Base-by-base conservation (phyloP, 2,329 filamentous ascomycete genomes). In the Nemania diffusa region DNA sequence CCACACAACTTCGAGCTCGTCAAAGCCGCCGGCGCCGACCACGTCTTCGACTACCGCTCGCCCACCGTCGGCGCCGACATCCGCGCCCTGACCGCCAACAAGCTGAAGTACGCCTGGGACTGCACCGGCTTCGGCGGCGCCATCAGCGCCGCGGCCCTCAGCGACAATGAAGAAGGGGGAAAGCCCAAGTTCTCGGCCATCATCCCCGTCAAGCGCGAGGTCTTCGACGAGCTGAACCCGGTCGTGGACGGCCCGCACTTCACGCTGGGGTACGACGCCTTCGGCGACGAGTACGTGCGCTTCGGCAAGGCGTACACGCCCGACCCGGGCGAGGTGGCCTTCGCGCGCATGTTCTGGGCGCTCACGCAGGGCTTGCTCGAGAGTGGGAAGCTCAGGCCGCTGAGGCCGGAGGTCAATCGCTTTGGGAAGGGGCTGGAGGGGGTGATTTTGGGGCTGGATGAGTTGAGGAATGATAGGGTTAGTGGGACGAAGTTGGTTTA, bases 401-500 rank as follows among this genome's bases (percentile, higher is more conserved):
- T 82, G 37, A 75, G 74, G 32, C 74, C 75, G 7, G 70, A 73
- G 7, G 74, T 80, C 9, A 76, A 79, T 32, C 67, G 70, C 11
- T 72, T 74, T 3, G 74, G 73, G 0, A 58, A 29, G 3, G 79
- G 79, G 1, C 66, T 81, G 0, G 73, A 79, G 65, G 79, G 78
- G 1, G 74, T 81, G n/a, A 40, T 82, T 20, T 64, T 70, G 11
- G 79, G 79, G 1, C 50, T 81, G n/a, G 72, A 78, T 17, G 74
- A 78, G 62, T 62, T 80, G 64, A 71, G 69, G 51, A 70, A 76
- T 4, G 75, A 74, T 0, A 74, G 77, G 71, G 76, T 84, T 27
- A 82, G 80, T 60, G 82, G 78, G 7, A 76, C 78, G 22, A 84
- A 84, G 76, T 73, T 84, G 57, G 83, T 84, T 1, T 83, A 82